Percentiles rank a stretch among this genome's conserved stretches.
phyloP scores from a whole-genome alignment of 352 stramenopile species.

The Phytophthora pinifolia region DNA sequence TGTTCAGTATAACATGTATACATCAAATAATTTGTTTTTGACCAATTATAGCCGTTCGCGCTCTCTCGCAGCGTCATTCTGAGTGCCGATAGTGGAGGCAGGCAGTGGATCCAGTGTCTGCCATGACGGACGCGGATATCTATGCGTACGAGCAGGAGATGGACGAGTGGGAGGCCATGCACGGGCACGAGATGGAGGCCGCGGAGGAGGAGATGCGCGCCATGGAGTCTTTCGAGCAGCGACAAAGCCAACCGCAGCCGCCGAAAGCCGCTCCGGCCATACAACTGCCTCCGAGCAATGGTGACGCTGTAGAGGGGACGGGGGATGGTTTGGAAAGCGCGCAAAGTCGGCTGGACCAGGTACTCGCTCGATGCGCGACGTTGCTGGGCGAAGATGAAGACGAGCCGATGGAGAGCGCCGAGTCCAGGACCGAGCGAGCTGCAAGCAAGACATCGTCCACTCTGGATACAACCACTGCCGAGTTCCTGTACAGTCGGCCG shows the following conservation, averaged over 20 bases:
- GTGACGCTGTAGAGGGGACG: constrained; percentile 8
- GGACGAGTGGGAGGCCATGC: constrained; percentile 83
- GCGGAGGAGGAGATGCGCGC: constrained; percentile 60
- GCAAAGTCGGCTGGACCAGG: constrained; percentile 47
- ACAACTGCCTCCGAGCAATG: constrained; percentile 6
- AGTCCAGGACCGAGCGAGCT: constrained; percentile 29
- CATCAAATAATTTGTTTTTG: constrained; percentile 20
- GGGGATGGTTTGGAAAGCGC: constrained; percentile 38
- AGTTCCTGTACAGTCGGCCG: constrained; percentile 61
- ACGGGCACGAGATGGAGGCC: constrained; percentile 79
- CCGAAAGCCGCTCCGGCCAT: not conserved
- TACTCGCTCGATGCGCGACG: constrained; percentile 65
- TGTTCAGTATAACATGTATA: constrained; percentile 9
- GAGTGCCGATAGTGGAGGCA: not conserved
- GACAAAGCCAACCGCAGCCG: constrained; percentile 16
- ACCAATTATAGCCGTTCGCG: constrained; percentile 41
- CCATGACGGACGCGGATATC: constrained; percentile 69
- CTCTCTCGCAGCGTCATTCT: constrained; percentile 13
- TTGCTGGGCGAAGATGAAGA: constrained; percentile 64
- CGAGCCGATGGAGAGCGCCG: constrained; percentile 33
- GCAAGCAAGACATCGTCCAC: constrained; percentile 19
- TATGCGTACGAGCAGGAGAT: constrained; percentile 82
- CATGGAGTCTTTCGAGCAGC: constrained; percentile 53
- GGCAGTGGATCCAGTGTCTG: constrained; percentile 3
- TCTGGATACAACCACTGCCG: constrained; percentile 35